Conservation (phyloP, 108 stramenopile genomes). For the Pseudonitzschia pungens region DNA sequence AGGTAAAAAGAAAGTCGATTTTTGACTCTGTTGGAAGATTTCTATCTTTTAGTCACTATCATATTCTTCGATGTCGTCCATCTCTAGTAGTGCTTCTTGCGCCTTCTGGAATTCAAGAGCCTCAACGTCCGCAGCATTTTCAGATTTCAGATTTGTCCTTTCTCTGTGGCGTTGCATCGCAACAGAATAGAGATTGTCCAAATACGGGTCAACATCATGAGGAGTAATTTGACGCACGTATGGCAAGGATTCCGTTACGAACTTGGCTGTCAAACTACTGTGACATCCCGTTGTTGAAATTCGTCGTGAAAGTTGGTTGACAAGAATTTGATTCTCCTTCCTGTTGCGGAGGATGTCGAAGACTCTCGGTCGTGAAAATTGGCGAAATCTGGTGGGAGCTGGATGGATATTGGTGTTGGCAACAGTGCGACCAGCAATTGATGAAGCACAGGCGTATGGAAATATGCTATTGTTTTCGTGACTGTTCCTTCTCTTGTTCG, state of each 20-base stretch:
- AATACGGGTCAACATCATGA: constrained; percentile 49
- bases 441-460: constrained; percentile 60
- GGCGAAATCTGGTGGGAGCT: constrained; percentile 68
- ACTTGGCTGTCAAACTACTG: constrained; percentile 21
- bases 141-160: background rate
- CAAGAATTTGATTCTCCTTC: constrained; percentile 51
- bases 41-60: constrained; percentile 13
- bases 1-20: too few species aligned
- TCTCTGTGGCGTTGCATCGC: constrained; percentile 28
- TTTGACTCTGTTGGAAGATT: too few species aligned
- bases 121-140: background rate
- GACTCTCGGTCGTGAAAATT: constrained; percentile 69
- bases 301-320: constrained; percentile 53
- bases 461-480: constrained; percentile 26
- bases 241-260: constrained; percentile 65
- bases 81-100: constrained; percentile 41
- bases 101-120: constrained; percentile 15
- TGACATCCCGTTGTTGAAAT: constrained; percentile 35
- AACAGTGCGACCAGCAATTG: constrained; percentile 60
- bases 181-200: constrained; percentile 58
- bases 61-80: constrained; percentile 61
- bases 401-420: constrained; percentile 67
- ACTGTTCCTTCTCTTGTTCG: background rate
- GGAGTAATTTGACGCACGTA: constrained; percentile 51
- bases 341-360: constrained; percentile 68